Evolutionary conservation across 2,329 filamentous ascomycete genomes (phyloP), one percentile per base, ranked within the genome.

Genomic region (Verticillium isaacii): DNA sequence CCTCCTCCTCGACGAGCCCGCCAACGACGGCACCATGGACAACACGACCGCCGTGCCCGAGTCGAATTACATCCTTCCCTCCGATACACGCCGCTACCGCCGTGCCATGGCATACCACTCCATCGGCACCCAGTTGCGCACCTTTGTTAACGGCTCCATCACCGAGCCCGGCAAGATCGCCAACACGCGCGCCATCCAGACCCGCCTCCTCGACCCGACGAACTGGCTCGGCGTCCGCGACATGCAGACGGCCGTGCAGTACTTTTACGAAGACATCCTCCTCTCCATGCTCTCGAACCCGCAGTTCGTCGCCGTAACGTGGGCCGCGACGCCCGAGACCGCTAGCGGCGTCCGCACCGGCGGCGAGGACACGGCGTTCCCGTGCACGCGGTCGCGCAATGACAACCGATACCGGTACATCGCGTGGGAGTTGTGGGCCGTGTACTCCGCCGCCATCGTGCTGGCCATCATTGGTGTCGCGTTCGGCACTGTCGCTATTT

Each of bases 191-290:
- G 71, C 76, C 11, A 69, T 75, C 6, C 75, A 76, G 60, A 80
- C 78, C 2, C 72, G 73, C 29, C 68, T 81, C 5, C 68, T 80
- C n/a, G 69, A 75, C 61, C 69, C 60, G 45, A 69, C 67, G 17
- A 70, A 71, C 32, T 72, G 66, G 56, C 69, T 73, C 56, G 65
- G 68, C 15, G 67, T 66, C 25, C 41, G 60, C 2, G 63, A 75
- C 57, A 61, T 76, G 12, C 60, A 59, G 15, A n/a, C 57, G 0
- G 58, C 63, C 14, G 62, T 77, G 32, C 68, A 71, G 60, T 61
- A 60, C 7, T 64, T 74, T 11, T 74, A 75, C 65, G 68, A 76
- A 58, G 72, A 76, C 59, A 70, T 77, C 37, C 63, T 77, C 29
- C 57, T 76, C 29, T 72, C 72, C 11, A 63, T 77, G 25, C 68